These are phyloP conservation scores for Brassica carinata DNA, from an alignment of 345 rosid genomes.

Conservation along the genomic window DNA sequence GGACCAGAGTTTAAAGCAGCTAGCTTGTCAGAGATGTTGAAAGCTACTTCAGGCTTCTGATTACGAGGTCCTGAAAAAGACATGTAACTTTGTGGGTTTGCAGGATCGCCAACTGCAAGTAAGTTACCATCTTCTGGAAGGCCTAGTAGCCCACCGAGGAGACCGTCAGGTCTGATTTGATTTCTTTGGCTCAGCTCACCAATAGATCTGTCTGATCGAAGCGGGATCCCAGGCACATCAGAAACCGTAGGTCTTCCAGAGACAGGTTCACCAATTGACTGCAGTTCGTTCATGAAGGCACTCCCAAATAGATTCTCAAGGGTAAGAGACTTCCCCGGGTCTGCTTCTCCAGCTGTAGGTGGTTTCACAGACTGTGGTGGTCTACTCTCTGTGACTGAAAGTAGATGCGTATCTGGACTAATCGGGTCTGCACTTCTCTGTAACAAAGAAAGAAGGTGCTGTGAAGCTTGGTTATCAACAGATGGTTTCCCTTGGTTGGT, in stretches of 20 bases:
- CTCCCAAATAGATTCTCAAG: slow-evolving; percentile 94
- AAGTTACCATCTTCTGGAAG: slow-evolving; percentile 47
- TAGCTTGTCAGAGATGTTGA: slow-evolving; percentile 61
- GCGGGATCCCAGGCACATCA: slow-evolving; percentile 46
- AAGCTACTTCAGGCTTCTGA: slow-evolving; percentile 52
- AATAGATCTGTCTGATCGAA: slow-evolving; percentile 42
- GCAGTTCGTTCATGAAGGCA: slow-evolving; percentile 93
- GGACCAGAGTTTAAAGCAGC: slow-evolving; percentile 60
- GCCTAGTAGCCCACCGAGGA: slow-evolving; percentile 49
- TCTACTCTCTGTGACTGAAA: slow-evolving; percentile 41
- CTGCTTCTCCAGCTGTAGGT: slow-evolving; percentile 46
- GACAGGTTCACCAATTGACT: slow-evolving; percentile 67
- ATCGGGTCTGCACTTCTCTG: slow-evolving; percentile 54
- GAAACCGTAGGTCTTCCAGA: slow-evolving; percentile 47
- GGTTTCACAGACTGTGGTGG: slow-evolving; percentile 29
- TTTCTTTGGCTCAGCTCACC: slow-evolving; percentile 42
- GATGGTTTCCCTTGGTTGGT: slow-evolving; percentile 49
- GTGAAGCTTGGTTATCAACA: slow-evolving; percentile 70
- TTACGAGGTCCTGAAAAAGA: slow-evolving; percentile 49
- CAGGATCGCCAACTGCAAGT: slow-evolving; percentile 46
- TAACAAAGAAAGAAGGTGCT: slow-evolving; percentile 84
- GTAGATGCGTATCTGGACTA: slow-evolving; percentile 33
- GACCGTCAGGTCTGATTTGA: slow-evolving; percentile 54
- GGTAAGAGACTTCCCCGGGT: slow-evolving; percentile 62
- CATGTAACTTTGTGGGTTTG: slow-evolving; percentile 37